Conservation (phyloP, 192 early-diverging fungal species). For the Linnemannia elongata region DNA sequence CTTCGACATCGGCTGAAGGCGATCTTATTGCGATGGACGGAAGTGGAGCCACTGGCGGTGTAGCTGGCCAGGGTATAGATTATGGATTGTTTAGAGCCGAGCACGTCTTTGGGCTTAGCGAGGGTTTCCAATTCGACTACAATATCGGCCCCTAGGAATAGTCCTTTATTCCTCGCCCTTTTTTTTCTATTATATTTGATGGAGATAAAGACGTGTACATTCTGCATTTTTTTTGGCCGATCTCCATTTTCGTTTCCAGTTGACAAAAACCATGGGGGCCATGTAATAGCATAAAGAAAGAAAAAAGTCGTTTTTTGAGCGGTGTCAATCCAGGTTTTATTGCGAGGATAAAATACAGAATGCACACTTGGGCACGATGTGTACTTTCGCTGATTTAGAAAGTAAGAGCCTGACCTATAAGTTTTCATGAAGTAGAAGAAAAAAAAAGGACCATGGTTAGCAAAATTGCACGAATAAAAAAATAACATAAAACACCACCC, state of each 20-base stretch:
- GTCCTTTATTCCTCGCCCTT: background rate
- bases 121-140: constrained; percentile 54
- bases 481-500: constrained; percentile 4
- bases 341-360: constrained; percentile 55
- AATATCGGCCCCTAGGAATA: constrained; percentile 13
- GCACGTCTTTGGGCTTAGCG: constrained; percentile 51
- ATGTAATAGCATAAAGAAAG: too few species aligned
- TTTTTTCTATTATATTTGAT: background rate
- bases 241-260: background rate
- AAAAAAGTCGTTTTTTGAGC: constrained; percentile 2
- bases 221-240: background rate
- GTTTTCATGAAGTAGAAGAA: background rate
- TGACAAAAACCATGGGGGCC: background rate
- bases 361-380: constrained; percentile 44
- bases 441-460: background rate
- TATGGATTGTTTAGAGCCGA: constrained; percentile 32
- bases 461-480: background rate
- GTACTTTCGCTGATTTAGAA: constrained; percentile 53
- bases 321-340: constrained; percentile 58
- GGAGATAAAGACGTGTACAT: background rate
- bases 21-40: too few species aligned
- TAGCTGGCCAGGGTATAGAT: background rate
- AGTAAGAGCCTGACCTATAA: constrained; percentile 54
- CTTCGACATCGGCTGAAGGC: too few species aligned
- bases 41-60: too few species aligned